Evolutionary conservation across 306 rosid genomes (phyloP).

Genomic region (Quercus berberidifolia): DNA sequence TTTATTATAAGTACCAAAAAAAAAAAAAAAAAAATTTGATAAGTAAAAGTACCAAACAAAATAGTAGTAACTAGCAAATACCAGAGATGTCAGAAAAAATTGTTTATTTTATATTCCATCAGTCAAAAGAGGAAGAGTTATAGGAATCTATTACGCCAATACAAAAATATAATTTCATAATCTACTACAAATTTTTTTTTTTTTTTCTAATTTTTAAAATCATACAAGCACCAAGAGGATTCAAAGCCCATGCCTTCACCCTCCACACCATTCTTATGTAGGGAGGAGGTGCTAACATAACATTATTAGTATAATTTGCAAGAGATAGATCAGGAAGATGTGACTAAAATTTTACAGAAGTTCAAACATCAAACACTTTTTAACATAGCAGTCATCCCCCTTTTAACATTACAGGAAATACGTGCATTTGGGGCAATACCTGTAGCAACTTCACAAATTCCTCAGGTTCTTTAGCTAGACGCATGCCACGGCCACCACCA

Average conservation of each 20-base stretch:
- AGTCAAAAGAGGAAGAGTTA: too few species aligned
- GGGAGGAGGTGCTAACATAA: neutral
- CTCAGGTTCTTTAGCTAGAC: conserved; percentile 33
- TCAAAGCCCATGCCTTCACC: neutral
- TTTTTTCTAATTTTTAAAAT: neutral
- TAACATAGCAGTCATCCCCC: neutral
- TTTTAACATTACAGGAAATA: conserved; percentile 7
- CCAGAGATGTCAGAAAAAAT: neutral
- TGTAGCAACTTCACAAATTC: conserved; percentile 97
- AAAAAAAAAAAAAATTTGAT: too few species aligned
- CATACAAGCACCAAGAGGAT: neutral
- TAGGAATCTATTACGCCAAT: neutral
- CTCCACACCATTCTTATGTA: neutral
- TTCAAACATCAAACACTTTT: conserved; percentile 12
- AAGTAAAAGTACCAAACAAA: too few species aligned
- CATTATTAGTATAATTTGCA: neutral
- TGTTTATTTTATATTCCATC: neutral
- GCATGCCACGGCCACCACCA: conserved; percentile 97
- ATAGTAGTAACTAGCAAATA: neutral
- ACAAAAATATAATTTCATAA: neutral
- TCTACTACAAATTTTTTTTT: neutral
- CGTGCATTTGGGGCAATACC: conserved; percentile 38
- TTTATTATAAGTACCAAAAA: neutral
- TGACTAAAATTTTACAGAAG: neutral
- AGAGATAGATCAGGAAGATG: neutral